These are phyloP conservation scores for Paragyromitra xinjiangensis DNA, from an alignment of 495 filamentous ascomycete genomes.

Conservation along the genomic window DNA sequence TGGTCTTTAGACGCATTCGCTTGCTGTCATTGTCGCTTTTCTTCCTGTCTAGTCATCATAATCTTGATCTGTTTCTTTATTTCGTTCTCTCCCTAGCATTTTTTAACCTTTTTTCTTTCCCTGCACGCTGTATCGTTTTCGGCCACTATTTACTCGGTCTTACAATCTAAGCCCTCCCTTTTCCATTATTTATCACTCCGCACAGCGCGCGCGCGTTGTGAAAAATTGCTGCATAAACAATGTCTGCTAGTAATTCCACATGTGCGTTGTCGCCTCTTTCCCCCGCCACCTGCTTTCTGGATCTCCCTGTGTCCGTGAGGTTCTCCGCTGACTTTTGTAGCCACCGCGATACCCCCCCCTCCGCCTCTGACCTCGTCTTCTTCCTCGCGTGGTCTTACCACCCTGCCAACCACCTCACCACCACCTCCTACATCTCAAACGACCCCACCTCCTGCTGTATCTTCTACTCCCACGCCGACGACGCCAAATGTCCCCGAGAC, in stretches of 20 bases:
- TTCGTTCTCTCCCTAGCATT: neutral
- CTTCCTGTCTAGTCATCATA: constrained; percentile 12
- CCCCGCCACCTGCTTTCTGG: neutral
- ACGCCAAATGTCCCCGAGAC: constrained; percentile 1
- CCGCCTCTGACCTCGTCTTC: neutral
- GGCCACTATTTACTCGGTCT: constrained; percentile 10
- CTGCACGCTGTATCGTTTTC: constrained; percentile 21
- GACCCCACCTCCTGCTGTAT: constrained; percentile 46
- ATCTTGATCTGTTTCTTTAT: neutral
- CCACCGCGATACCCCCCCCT: neutral
- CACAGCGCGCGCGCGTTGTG: constrained; percentile 6
- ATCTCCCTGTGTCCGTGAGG: neutral
- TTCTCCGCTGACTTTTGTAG: constrained; percentile 25
- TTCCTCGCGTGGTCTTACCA: constrained; percentile 22
- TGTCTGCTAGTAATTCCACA: constrained; percentile 38
- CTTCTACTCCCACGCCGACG: constrained; percentile 33
- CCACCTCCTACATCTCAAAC: constrained; percentile 16
- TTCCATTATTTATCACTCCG: constrained; percentile 5
- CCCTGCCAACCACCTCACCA: constrained; percentile 17
- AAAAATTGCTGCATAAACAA: constrained; percentile 16
- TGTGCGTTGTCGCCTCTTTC: constrained; percentile 28
- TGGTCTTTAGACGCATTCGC: constrained; percentile 48
- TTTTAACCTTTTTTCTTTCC: neutral
- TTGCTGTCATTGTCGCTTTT: constrained; percentile 32
- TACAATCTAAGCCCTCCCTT: neutral